phyloP scores from a whole-genome alignment of 257 asterid genomes.

The Solanum clarkiae region DNA sequence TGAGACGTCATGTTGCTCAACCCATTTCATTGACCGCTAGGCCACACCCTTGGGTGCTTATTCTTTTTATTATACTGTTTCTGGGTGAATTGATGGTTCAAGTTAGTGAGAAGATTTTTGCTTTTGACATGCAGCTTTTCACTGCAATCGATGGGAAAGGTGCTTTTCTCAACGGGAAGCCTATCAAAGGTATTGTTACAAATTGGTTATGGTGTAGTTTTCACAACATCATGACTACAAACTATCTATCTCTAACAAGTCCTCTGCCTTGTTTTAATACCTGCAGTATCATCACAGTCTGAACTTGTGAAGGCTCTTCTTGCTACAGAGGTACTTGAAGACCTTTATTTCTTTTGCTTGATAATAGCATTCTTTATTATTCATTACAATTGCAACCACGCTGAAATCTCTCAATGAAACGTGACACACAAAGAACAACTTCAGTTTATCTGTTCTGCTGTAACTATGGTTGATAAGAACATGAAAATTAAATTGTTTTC shows the following conservation, averaged over 20 bases:
- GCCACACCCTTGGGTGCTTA: background rate
- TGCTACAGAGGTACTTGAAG: constrained; percentile 55
- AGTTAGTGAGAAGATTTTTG: background rate
- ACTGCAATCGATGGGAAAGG: constrained; percentile 66
- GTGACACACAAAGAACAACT: background rate
- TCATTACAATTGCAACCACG: background rate
- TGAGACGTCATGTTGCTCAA: background rate
- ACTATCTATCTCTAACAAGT: background rate
- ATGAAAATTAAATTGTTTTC: background rate
- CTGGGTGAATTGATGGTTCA: background rate
- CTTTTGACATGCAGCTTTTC: constrained; percentile 47
- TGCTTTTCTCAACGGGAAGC: constrained; percentile 64
- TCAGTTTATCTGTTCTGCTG: background rate
- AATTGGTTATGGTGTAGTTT: background rate
- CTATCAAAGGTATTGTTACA: constrained; percentile 40
- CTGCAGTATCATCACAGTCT: constrained; percentile 66
- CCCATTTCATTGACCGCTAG: background rate
- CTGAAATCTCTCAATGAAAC: background rate
- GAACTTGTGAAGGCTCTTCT: constrained; percentile 83
- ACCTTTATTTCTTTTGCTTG: background rate
- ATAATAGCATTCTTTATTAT: background rate
- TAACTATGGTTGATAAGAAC: background rate
- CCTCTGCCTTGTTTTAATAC: background rate
- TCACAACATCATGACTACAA: background rate
- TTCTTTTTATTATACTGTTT: background rate